Conservation (phyloP, 139 green algal genomes). For the Gonium pectorale region DNA sequence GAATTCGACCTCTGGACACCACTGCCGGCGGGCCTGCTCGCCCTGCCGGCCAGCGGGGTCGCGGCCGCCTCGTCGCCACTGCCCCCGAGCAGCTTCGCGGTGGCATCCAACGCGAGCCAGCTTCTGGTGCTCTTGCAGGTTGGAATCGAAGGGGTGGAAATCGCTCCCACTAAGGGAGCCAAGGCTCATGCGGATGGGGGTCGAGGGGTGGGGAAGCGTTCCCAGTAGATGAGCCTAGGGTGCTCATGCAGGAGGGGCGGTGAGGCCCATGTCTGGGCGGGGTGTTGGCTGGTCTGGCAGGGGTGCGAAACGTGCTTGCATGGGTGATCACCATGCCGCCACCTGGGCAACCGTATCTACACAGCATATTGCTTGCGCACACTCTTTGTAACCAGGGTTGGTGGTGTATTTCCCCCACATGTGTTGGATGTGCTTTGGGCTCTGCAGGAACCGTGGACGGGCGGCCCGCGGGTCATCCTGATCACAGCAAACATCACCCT, state of each 20-base stretch:
- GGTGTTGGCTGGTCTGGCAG: not conserved
- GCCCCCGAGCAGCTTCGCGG: not conserved
- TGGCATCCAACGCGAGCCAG: not conserved
- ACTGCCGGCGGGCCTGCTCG: no score
- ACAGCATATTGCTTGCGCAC: not conserved
- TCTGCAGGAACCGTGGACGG: not conserved
- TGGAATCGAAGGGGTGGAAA: not conserved
- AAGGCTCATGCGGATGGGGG: not conserved
- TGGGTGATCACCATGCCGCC: not conserved
- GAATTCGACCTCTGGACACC: not conserved
- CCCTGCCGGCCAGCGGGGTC: not conserved
- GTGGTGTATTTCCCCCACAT: not conserved
- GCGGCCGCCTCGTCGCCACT: not conserved
- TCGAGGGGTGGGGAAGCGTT: not conserved
- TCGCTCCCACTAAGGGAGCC: not conserved
- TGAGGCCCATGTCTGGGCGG: not conserved
- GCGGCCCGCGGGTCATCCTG: not conserved
- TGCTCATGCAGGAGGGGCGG: not conserved
- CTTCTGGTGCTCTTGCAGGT: constrained; percentile 7
- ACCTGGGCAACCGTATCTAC: not conserved
- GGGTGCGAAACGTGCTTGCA: not conserved
- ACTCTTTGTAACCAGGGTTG: not conserved
- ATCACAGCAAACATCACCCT: not conserved
- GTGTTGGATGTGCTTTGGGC: not conserved
- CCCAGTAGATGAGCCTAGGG: not conserved